phyloP scores from a whole-genome alignment of 441 rosid genomes.

The Sinapis alba region DNA sequence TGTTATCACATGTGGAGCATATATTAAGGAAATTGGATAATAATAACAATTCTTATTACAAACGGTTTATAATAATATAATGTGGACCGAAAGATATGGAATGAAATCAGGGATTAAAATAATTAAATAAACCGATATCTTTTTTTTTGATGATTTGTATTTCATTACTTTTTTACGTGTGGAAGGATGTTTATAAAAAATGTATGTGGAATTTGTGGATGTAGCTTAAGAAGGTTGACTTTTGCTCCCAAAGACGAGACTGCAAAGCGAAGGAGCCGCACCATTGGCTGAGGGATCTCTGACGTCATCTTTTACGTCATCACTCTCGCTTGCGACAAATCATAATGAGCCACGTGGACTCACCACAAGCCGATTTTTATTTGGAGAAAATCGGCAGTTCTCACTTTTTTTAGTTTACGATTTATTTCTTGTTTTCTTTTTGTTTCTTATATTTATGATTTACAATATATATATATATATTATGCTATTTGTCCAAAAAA shows the following conservation, averaged over 20 bases:
- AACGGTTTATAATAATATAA: background rate
- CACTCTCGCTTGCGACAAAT: conserved; percentile 17
- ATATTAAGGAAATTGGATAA: conserved; percentile 26
- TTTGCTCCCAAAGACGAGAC: conserved; percentile 33
- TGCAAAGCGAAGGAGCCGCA: conserved; percentile 38
- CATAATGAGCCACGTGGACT: conserved; percentile 23
- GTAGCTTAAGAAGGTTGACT: conserved; percentile 33
- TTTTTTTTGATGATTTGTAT: background rate
- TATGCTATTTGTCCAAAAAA: too few species aligned
- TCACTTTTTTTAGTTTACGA: background rate
- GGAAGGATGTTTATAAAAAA: conserved; percentile 2
- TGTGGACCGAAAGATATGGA: conserved; percentile 32
- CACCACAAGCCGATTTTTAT: conserved; percentile 4
- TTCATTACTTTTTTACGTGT: background rate
- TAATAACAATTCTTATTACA: background rate
- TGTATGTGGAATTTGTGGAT: conserved; percentile 9
- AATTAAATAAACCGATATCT: background rate
- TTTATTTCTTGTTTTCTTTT: background rate
- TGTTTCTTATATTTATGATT: too few species aligned
- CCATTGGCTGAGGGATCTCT: conserved; percentile 28
- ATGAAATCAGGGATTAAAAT: conserved; percentile 17
- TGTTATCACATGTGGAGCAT: conserved; percentile 25
- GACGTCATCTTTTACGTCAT: conserved; percentile 31
- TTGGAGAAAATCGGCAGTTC: background rate
- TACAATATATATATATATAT: too few species aligned